Conservation (phyloP, 768 basidiomycete species). For the Leccinum subgranulosum region DNA sequence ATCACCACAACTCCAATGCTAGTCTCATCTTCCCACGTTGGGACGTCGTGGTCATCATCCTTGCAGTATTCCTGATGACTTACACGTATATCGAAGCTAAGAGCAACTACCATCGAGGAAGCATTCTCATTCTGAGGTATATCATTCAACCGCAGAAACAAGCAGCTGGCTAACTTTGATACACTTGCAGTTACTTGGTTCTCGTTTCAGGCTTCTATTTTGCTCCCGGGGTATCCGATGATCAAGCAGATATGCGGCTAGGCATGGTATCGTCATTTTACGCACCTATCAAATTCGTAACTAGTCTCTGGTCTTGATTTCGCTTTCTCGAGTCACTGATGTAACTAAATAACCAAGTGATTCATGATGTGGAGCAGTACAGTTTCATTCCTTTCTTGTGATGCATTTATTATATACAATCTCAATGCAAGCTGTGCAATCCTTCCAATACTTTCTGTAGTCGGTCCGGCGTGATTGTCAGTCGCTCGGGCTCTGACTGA, state of each 20-base stretch:
- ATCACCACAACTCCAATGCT: conserved; percentile 6
- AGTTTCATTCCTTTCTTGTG: conserved; percentile 18
- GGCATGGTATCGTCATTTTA: conserved; percentile 2
- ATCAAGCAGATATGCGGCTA: conserved; percentile 13
- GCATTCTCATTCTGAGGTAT: conserved; percentile 90
- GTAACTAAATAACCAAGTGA: conserved; percentile 2
- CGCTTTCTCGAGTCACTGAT: background rate
- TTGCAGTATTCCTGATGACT: conserved; percentile 96
- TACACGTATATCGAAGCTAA: conserved; percentile 99
- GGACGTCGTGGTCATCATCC: conserved; percentile 93
- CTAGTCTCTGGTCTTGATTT: conserved; percentile 13
- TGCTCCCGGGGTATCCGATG: conserved; percentile 50
- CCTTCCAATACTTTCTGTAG: conserved; percentile 44
- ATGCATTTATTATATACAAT: conserved; percentile 10
- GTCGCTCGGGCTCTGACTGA: conserved; percentile 52
- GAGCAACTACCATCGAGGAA: conserved; percentile 96
- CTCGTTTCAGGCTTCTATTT: conserved; percentile 91
- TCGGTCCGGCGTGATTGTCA: conserved; percentile 40
- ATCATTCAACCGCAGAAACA: background rate
- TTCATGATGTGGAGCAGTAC: conserved; percentile 3
- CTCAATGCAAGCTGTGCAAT: conserved; percentile 56
- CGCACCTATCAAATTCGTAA: conserved; percentile 6
- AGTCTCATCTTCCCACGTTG: conserved; percentile 98
- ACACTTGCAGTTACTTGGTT: conserved; percentile 74
- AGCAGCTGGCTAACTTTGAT: background rate